Conservation (phyloP, 179 eudicot species). For the Spergularia azorica region DNA sequence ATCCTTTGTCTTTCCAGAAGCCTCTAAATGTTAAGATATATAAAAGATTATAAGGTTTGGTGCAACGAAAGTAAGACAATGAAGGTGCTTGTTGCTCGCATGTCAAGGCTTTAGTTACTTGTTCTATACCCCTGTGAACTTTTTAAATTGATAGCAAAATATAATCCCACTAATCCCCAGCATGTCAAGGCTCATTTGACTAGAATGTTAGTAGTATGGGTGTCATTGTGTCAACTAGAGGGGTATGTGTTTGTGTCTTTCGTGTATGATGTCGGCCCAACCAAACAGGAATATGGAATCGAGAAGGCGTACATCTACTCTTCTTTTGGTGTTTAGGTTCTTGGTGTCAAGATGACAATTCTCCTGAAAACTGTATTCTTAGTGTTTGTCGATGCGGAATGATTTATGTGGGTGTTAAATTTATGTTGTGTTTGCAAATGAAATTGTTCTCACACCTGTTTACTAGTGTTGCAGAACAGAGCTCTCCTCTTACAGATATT, state of each 20-base stretch:
- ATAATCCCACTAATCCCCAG: too few species aligned
- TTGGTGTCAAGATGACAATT: too few species aligned
- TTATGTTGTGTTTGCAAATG: not conserved
- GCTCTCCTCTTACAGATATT: constrained; percentile 42
- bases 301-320: too few species aligned
- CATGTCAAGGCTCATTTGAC: too few species aligned
- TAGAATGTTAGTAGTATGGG: too few species aligned
- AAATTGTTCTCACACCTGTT: constrained; percentile 14
- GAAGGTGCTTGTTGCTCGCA: not conserved
- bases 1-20: not conserved
- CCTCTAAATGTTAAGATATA: not conserved
- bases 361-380: not conserved
- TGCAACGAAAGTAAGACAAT: not conserved
- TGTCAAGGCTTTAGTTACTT: not conserved
- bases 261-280: not conserved
- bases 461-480: constrained; percentile 57
- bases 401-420: not conserved
- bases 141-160: too few species aligned
- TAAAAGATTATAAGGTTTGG: not conserved
- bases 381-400: not conserved
- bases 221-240: too few species aligned
- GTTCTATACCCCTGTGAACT: not conserved
- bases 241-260: too few species aligned
- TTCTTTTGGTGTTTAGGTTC: too few species aligned
- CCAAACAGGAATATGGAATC: too few species aligned